Percentiles rank a stretch among this genome's conserved stretches.
Conservation (phyloP, 108 stramenopile genomes). For the Fistulifera pelliculosa region DNA sequence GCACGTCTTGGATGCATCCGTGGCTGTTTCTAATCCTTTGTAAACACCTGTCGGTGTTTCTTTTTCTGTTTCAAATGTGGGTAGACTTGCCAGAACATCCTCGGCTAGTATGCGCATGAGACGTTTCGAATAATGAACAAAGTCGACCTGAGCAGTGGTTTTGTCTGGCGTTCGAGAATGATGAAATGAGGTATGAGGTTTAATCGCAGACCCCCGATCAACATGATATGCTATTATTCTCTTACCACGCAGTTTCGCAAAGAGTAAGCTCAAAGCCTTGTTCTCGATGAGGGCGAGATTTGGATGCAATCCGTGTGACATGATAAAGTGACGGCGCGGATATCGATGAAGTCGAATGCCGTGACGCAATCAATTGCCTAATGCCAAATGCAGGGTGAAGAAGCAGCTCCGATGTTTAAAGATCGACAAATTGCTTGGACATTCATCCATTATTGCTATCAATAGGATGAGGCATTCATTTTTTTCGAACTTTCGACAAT, state of each 20-base stretch:
- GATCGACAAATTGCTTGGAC: no score
- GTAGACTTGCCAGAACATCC: conserved; percentile 74
- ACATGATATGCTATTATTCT: neutral
- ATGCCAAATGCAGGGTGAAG: no score
- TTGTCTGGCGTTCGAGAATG: conserved; percentile 10
- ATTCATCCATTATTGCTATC: no score
- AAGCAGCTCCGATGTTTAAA: no score
- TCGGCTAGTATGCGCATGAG: conserved; percentile 82
- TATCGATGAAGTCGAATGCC: no score
- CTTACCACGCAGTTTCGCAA: conserved; percentile 48
- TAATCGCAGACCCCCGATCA: neutral
- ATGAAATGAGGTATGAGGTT: neutral
- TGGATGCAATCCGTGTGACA: conserved; percentile 23
- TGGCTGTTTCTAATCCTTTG: conserved; percentile 30
- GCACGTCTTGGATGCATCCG: conserved; percentile 36
- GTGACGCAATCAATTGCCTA: no score
- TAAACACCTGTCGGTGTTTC: conserved; percentile 61
- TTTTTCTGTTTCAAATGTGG: conserved; percentile 38
- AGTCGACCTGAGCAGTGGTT: conserved; percentile 39
- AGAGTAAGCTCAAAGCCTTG: conserved; percentile 33
- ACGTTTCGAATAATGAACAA: conserved; percentile 60
- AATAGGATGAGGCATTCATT: no score
- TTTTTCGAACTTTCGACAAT: no score
- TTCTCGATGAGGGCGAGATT: conserved; percentile 29
- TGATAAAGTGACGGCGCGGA: no score